These are phyloP conservation scores for Alisma plantagoaquatica DNA, from an alignment of 106 monocot species.

Conservation along the genomic window DNA sequence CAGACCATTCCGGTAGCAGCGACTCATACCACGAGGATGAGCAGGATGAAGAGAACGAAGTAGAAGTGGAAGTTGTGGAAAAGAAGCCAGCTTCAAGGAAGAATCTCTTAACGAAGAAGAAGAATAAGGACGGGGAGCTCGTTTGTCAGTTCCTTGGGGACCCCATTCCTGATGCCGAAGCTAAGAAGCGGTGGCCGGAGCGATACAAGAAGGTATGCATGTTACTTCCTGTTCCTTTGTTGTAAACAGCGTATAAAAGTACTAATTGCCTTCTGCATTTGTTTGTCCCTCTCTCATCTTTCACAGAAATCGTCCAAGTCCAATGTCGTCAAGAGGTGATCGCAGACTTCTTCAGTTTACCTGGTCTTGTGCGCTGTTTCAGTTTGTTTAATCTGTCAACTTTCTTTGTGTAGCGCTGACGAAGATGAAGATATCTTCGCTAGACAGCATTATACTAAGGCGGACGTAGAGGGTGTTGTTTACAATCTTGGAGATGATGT, in stretches of 20 bases:
- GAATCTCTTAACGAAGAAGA: neutral
- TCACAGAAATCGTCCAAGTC: neutral
- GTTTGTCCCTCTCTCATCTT: neutral
- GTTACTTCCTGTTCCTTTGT: neutral
- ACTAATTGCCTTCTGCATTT: neutral
- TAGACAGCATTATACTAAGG: constrained; percentile 6
- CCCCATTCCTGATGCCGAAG: constrained; percentile 32
- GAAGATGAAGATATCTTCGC: neutral
- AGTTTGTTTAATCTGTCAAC: too few species aligned
- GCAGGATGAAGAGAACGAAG: neutral
- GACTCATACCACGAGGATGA: neutral
- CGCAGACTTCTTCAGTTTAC: neutral
- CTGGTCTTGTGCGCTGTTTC: neutral
- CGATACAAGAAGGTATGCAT: constrained; percentile 22
- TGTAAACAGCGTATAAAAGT: too few species aligned
- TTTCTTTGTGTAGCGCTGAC: neutral
- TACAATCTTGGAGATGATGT: constrained; percentile 6
- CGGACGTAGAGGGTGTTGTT: neutral
- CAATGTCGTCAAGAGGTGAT: neutral
- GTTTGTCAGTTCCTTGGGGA: constrained; percentile 28
- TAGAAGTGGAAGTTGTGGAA: neutral
- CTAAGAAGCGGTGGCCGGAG: constrained; percentile 42
- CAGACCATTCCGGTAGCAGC: too few species aligned
- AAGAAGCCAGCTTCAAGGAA: neutral
- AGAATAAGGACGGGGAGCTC: constrained; percentile 10